Percentiles rank a stretch among this genome's conserved stretches.
Conservation (phyloP, 495 filamentous ascomycete species). For the Chaetomium tenue region DNA sequence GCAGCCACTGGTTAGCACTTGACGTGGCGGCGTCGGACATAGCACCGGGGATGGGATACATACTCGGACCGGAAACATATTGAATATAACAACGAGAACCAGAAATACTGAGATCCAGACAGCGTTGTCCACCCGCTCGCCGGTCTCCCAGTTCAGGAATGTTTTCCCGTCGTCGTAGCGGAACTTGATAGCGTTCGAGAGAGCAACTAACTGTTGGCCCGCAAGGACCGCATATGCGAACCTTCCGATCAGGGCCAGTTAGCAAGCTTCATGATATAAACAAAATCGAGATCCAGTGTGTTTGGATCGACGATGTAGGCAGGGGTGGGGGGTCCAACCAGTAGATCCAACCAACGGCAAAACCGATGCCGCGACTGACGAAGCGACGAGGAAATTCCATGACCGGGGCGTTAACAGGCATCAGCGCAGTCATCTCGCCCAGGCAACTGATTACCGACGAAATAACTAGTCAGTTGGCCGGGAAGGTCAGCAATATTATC, state of each 20-base stretch:
- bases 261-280: neutral
- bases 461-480: slow-evolving; percentile 32
- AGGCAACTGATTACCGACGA: slow-evolving; percentile 52
- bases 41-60: neutral
- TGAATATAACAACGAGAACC: slow-evolving; percentile 41
- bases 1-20: neutral
- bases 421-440: slow-evolving; percentile 54
- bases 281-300: neutral
- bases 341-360: slow-evolving; percentile 55
- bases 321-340: slow-evolving; percentile 40
- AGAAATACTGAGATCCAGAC: slow-evolving; percentile 46
- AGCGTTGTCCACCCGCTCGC: slow-evolving; percentile 40
- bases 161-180: slow-evolving; percentile 44
- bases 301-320: too few relatives aligned
- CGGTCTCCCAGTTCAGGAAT: slow-evolving; percentile 40
- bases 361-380: slow-evolving; percentile 49
- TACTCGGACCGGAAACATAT: slow-evolving; percentile 48
- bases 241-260: slow-evolving; percentile 28
- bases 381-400: slow-evolving; percentile 53
- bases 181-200: slow-evolving; percentile 48
- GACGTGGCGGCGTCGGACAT: neutral
- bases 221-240: slow-evolving; percentile 46
- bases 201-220: slow-evolving; percentile 46
- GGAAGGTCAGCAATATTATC: neutral
- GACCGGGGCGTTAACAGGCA: slow-evolving; percentile 51